Base-by-base conservation (phyloP, 352 stramenopile genomes). In the Thraustochytrium sp. region DNA sequence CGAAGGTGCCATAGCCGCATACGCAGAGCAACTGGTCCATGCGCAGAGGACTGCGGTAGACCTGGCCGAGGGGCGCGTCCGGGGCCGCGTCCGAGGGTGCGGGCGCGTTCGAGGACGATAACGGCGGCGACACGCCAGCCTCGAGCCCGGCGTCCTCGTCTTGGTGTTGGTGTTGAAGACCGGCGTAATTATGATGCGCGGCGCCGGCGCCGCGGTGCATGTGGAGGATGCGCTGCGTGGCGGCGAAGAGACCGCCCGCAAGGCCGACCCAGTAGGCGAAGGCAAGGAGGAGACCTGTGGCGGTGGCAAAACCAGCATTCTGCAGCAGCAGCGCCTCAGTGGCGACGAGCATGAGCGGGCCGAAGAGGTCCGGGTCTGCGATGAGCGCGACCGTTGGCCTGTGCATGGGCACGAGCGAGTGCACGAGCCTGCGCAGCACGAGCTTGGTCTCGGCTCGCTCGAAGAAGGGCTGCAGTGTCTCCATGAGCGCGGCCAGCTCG, bases 1-100 rank as follows among this genome's bases (percentile, higher is more conserved):
- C 21, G 26, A 72, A 72, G 21, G n/a, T 5, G 8, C 59, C 59
- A 72, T 72, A 72, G 36, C 59, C 59, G 40, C 59, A 72, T 5
- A 72, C 59, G 40, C 59, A 72, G 36, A 72, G 36, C 34, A 72
- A 29, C 40, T 72, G 59, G 36, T 72, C 59, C 59, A 72, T 13
- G 36, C 59, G 59, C 29, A 72, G 59, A 11, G 59, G 59, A 13
- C 13, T 44, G 1, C 23, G 59, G 26, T 72, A 72, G 9, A 72
- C n/a, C 11, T 72, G 59, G n/a, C 48, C 48, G n/a, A 18, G 16
- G 48, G 18, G 16, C 18, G 48, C 48, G 18, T 18, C 18, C 16
- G n/a, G 18, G 18, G 48, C 48, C 16, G 2, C 51, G 16, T n/a
- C 31, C 31, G 51, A 11, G 16, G 51, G n/a, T 13, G 51, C 26